Evolutionary conservation across 345 rosid genomes (phyloP).

Genomic region (Eutrema japonicum): DNA sequence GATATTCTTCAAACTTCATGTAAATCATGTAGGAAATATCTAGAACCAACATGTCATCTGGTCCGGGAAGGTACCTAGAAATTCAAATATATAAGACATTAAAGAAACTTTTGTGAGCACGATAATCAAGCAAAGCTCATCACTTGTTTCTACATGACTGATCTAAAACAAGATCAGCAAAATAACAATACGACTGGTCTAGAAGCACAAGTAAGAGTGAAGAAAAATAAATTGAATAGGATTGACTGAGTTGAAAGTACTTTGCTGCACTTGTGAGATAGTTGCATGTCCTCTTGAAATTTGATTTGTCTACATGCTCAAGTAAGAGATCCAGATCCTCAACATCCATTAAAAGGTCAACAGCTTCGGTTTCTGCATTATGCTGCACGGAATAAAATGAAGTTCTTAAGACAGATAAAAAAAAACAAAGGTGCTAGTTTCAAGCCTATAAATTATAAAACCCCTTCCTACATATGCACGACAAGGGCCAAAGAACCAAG

Average conservation of each 20-base stretch:
- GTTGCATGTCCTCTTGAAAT: conserved; percentile 91
- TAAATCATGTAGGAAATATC: conserved; percentile 80
- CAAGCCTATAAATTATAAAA: background rate
- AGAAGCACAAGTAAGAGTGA: conserved; percentile 10
- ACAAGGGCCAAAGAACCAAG: background rate
- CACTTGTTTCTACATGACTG: conserved; percentile 25
- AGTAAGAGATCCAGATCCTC: conserved; percentile 89
- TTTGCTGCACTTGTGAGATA: conserved; percentile 89
- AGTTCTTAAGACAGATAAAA: conserved; percentile 18
- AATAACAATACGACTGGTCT: conserved; percentile 4
- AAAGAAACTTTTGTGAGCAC: conserved; percentile 16
- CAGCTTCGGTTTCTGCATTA: conserved; percentile 99
- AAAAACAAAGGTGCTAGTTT: background rate
- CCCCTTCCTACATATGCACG: background rate
- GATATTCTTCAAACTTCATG: conserved; percentile 72
- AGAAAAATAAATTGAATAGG: conserved; percentile 4
- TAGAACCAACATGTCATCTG: conserved; percentile 79
- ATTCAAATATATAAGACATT: background rate
- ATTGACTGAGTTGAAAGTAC: conserved; percentile 42
- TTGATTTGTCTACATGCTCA: conserved; percentile 79
- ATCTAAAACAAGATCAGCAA: conserved; percentile 11
- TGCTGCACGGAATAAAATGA: conserved; percentile 56
- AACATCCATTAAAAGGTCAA: conserved; percentile 97
- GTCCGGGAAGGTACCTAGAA: conserved; percentile 89
- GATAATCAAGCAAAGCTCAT: conserved; percentile 13